A percentile compares a stretch with the other conserved stretches of the same genome.
Evolutionary conservation across 75 land plant genomes (phyloP).

Genomic region (Isoetes taiwanensis): DNA sequence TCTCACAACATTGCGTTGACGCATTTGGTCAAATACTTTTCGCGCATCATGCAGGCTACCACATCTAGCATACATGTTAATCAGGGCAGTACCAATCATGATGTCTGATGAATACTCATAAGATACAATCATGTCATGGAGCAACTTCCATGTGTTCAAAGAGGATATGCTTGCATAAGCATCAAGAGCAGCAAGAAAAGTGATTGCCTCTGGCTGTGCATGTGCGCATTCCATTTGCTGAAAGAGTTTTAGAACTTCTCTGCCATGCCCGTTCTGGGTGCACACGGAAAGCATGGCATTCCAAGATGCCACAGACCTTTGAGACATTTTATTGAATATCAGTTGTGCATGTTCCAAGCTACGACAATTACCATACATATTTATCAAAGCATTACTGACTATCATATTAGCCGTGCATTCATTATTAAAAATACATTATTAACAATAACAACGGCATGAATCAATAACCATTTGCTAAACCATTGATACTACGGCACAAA

Average conservation of each 20-base stretch:
- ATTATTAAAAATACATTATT: too few species aligned
- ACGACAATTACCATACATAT: slow-evolving; percentile 6
- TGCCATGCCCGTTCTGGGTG: slow-evolving; percentile 14
- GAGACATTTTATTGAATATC: not conserved
- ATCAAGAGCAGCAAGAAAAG: slow-evolving; percentile 24
- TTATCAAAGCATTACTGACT: slow-evolving; percentile 14
- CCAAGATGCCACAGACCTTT: slow-evolving; percentile 33
- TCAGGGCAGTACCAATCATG: slow-evolving; percentile 28
- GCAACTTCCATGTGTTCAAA: slow-evolving; percentile 23
- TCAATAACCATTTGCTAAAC: too few species aligned
- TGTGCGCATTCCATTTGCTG: slow-evolving; percentile 24
- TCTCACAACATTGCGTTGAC: slow-evolving; percentile 36
- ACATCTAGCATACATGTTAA: slow-evolving; percentile 57
- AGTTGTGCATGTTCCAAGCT: not conserved
- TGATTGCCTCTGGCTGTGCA: slow-evolving; percentile 28
- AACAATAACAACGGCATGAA: too few species aligned
- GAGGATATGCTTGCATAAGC: slow-evolving; percentile 19
- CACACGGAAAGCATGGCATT: slow-evolving; percentile 45
- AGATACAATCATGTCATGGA: slow-evolving; percentile 23
- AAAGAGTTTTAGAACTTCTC: slow-evolving; percentile 16
- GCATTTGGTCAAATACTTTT: slow-evolving; percentile 23
- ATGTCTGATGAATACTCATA: slow-evolving; percentile 17
- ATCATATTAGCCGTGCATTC: too few species aligned
- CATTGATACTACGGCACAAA: too few species aligned
- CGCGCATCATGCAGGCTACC: slow-evolving; percentile 20